These are phyloP conservation scores for Yamadazyma triangularis DNA, from an alignment of 1,139 yeast species.

Conservation along the genomic window DNA sequence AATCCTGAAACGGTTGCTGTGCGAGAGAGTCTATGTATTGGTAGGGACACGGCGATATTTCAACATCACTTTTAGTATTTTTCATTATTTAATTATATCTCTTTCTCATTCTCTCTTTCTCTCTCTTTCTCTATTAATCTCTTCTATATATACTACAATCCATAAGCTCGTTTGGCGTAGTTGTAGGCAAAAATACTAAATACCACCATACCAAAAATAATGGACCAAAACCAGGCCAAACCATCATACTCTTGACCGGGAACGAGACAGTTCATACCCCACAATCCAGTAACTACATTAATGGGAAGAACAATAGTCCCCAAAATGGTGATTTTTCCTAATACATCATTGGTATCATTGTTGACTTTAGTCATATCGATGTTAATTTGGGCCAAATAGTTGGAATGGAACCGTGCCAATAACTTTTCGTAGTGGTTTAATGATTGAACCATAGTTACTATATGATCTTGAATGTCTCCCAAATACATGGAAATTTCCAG, in stretches of 20 bases:
- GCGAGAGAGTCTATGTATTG: no score
- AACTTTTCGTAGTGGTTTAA: slow-evolving; percentile 91
- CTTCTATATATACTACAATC: no score
- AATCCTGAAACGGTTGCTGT: not conserved
- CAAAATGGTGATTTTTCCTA: slow-evolving; percentile 86
- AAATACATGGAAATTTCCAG: slow-evolving; percentile 74
- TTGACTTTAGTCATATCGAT: slow-evolving; percentile 98
- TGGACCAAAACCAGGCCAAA: slow-evolving; percentile 71
- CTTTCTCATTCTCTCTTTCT: no score
- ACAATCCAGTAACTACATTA: slow-evolving; percentile 90
- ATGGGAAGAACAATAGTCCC: slow-evolving; percentile 95
- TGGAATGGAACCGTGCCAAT: slow-evolving; percentile 88
- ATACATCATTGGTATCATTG: slow-evolving; percentile 92
- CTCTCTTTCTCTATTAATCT: no score
- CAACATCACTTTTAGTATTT: no score
- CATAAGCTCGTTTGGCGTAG: slow-evolving; percentile 42
- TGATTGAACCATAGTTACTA: slow-evolving; percentile 93
- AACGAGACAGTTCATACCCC: slow-evolving; percentile 98
- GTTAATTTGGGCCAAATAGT: slow-evolving; percentile 92
- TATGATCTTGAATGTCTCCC: slow-evolving; percentile 92
- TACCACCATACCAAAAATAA: slow-evolving; percentile 27
- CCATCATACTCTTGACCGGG: slow-evolving; percentile 84
- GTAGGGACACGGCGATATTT: not conserved
- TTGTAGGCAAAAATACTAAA: slow-evolving; percentile 40
- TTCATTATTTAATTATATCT: no score